Conservation (phyloP, 2,329 filamentous ascomycete species). For the Tolypocladium tundrense region DNA sequence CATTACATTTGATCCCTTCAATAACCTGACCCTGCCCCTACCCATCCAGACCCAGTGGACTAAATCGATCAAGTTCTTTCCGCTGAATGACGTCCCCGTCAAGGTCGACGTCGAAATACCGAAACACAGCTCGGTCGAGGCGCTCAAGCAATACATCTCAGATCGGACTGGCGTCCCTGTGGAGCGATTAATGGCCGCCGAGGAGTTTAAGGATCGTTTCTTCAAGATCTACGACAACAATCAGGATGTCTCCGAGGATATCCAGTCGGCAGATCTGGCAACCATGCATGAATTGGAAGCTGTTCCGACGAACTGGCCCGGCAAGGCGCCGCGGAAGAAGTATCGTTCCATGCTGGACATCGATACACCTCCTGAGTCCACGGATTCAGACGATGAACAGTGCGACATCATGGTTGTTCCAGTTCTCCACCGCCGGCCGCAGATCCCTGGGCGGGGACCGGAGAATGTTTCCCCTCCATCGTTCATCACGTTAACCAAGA, state of each 20-base stretch:
- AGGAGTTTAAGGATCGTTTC: constrained; percentile 75
- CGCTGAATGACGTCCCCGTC: constrained; percentile 61
- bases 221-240: constrained; percentile 76
- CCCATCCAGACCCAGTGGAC: constrained; percentile 78
- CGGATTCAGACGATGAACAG: constrained; percentile 49
- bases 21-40: constrained; percentile 81
- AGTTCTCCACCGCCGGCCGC: constrained; percentile 50
- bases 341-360: constrained; percentile 41
- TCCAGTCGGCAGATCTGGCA: constrained; percentile 53
- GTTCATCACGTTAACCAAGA: constrained; percentile 64
- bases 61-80: constrained; percentile 66
- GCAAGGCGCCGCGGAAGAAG: constrained; percentile 35
- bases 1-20: constrained; percentile 98
- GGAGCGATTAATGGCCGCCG: constrained; percentile 64
- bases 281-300: constrained; percentile 70
- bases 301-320: constrained; percentile 67
- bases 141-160: constrained; percentile 62
- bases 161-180: constrained; percentile 53
- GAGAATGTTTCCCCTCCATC: constrained; percentile 39
- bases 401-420: constrained; percentile 62
- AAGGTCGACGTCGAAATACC: constrained; percentile 70
- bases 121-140: constrained; percentile 60
- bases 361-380: constrained; percentile 28
- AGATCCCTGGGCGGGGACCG: constrained; percentile 17
- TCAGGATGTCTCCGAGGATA: constrained; percentile 59